Evolutionary conservation across 768 basidiomycete species (phyloP).

Genomic region (Naganishia onofrii): DNA sequence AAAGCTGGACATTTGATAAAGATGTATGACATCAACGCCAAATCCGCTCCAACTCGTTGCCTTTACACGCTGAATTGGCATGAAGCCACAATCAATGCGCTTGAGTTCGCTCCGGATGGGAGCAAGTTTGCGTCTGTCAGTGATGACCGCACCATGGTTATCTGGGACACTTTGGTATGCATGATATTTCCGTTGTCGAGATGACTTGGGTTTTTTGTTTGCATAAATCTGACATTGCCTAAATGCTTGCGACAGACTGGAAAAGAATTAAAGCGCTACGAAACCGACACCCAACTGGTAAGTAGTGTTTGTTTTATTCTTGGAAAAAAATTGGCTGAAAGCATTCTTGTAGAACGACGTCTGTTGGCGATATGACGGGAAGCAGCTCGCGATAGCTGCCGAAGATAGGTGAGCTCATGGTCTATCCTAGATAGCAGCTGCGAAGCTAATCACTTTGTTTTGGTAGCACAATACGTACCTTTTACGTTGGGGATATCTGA

Average conservation of each 20-base stretch:
- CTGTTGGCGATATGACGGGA: constrained; percentile 47
- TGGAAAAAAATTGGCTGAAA: neutral
- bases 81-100: constrained; percentile 40
- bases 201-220: neutral
- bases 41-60: constrained; percentile 35
- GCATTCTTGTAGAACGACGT: constrained; percentile 30
- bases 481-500: constrained; percentile 41
- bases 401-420: constrained; percentile 38
- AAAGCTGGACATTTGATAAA: constrained; percentile 45
- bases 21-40: constrained; percentile 44
- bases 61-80: constrained; percentile 40
- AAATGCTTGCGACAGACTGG: constrained; percentile 26
- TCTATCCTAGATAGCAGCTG: neutral
- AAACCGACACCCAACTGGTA: constrained; percentile 27
- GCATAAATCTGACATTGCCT: neutral
- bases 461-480: constrained; percentile 35
- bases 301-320: neutral
- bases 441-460: neutral
- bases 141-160: constrained; percentile 42
- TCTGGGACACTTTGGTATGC: constrained; percentile 49
- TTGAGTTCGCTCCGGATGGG: constrained; percentile 44
- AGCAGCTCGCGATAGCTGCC: constrained; percentile 45
- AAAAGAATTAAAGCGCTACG: constrained; percentile 22
- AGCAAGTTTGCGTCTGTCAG: constrained; percentile 46
- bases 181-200: neutral